Percentiles rank a stretch among this genome's conserved stretches.
Evolutionary conservation across 805 yeast genomes (phyloP).

Genomic region (Kluyveromyces aestuarii): DNA sequence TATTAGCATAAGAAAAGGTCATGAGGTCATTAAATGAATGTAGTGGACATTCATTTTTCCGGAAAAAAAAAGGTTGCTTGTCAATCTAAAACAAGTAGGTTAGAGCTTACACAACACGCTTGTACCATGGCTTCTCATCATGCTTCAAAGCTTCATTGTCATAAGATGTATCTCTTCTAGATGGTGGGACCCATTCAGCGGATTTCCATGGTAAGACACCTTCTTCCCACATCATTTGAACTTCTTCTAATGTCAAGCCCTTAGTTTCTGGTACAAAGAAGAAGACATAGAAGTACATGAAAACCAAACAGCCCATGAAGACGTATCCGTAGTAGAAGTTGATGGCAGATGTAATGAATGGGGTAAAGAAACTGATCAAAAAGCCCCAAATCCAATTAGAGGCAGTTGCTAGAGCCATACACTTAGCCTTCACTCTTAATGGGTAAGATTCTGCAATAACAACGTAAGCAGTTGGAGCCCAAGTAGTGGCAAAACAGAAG

Average conservation of each 20-base stretch:
- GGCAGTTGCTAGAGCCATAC: constrained; percentile 52
- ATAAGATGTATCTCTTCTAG: constrained; percentile 26
- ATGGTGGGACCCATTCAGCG: constrained; percentile 43
- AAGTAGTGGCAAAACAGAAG: constrained; percentile 66
- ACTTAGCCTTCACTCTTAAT: constrained; percentile 56
- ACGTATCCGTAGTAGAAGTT: constrained; percentile 67
- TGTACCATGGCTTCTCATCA: constrained; percentile 26
- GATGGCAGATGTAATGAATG: constrained; percentile 57
- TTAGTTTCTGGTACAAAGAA: constrained; percentile 71
- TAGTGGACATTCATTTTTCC: background rate
- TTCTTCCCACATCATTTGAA: constrained; percentile 51
- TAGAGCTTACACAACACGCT: constrained; percentile 7
- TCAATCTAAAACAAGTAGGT: background rate
- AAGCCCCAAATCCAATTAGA: constrained; percentile 65
- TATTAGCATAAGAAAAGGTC: background rate
- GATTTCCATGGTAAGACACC: constrained; percentile 41
- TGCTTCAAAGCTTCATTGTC: constrained; percentile 20
- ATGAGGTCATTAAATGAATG: background rate
- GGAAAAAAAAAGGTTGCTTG: too few relatives aligned
- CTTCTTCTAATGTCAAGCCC: constrained; percentile 77
- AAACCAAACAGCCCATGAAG: constrained; percentile 51
- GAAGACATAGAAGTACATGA: constrained; percentile 55
- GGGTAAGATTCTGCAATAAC: constrained; percentile 67
- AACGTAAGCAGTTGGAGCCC: constrained; percentile 69
- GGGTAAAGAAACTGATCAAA: constrained; percentile 63